Evolutionary conservation across 805 yeast genomes (phyloP).

Genomic region (Candida railenensis): DNA sequence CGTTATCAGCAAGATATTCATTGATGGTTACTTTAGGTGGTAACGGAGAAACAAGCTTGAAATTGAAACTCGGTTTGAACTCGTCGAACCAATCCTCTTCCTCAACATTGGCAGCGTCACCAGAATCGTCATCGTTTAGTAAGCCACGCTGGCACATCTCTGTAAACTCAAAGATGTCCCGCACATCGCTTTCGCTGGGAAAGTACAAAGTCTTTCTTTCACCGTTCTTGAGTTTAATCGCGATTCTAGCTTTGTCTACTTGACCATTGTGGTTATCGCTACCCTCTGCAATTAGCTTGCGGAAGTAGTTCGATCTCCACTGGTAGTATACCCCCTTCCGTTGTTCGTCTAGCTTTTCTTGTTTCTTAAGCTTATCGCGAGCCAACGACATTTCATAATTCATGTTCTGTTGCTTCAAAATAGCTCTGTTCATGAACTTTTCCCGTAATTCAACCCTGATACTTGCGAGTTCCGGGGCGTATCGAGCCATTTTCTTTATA

Average conservation of each 20-base stretch:
- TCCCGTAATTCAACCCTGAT: constrained; percentile 66
- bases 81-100: constrained; percentile 25
- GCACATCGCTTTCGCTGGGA: constrained; percentile 27
- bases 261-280: constrained; percentile 9
- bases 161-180: constrained; percentile 34
- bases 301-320: constrained; percentile 27
- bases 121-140: constrained; percentile 16
- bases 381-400: constrained; percentile 72
- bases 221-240: constrained; percentile 67
- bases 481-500: constrained; percentile 48
- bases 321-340: constrained; percentile 38
- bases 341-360: constrained; percentile 22
- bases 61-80: constrained; percentile 21
- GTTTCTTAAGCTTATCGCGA: constrained; percentile 57
- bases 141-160: constrained; percentile 43
- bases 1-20: constrained; percentile 12
- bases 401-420: constrained; percentile 71
- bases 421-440: constrained; percentile 51
- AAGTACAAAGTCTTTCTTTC: constrained; percentile 45
- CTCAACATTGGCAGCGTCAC: constrained; percentile 17
- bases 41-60: constrained; percentile 33
- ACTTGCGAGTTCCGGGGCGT: constrained; percentile 58
- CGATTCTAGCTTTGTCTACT: constrained; percentile 52
- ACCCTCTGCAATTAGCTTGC: constrained; percentile 12
- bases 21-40: constrained; percentile 36